Evolutionary conservation across 2,329 filamentous ascomycete species (phyloP).

Genomic region (Aspergillus sp.): DNA sequence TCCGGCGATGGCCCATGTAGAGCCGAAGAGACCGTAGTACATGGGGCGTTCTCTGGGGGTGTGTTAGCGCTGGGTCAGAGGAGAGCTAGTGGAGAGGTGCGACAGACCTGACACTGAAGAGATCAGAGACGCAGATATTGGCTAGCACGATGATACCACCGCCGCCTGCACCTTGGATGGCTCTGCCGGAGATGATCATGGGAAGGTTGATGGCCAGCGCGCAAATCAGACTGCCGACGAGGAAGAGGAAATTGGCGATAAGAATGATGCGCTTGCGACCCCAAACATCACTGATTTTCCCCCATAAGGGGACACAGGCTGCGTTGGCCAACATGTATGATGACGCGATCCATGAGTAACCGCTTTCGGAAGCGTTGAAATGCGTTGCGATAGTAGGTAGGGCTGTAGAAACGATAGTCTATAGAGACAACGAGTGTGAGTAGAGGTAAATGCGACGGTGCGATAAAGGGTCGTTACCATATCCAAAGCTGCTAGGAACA

Average conservation of each 20-base stretch:
- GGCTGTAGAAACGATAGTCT: constrained; percentile 50
- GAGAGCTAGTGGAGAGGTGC: background rate
- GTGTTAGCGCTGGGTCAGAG: constrained; percentile 9
- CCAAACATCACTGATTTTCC: constrained; percentile 67
- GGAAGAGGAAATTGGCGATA: constrained; percentile 61
- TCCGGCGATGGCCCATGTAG: constrained; percentile 63
- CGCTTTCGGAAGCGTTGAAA: constrained; percentile 46
- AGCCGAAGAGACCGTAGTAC: constrained; percentile 64
- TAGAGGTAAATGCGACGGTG: background rate
- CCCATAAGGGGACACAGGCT: constrained; percentile 59
- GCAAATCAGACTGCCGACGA: constrained; percentile 63
- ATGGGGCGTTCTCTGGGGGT: constrained; percentile 53
- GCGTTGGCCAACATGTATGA: constrained; percentile 50
- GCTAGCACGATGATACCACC: constrained; percentile 65
- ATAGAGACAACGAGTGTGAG: constrained; percentile 12
- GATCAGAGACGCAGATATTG: constrained; percentile 64
- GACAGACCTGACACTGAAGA: constrained; percentile 60
- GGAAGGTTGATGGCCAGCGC: constrained; percentile 59
- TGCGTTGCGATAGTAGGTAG: constrained; percentile 47
- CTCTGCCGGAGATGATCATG: constrained; percentile 64
- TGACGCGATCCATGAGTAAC: constrained; percentile 53
- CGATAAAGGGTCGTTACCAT: constrained; percentile 43
- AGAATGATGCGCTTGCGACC: constrained; percentile 65
- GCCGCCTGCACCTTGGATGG: constrained; percentile 64
- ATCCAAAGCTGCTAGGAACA: constrained; percentile 63